A percentile compares a stretch with the other conserved stretches of the same genome.
Conservation (phyloP, 257 asterid species). For the Salvia miltiorrhiza region DNA sequence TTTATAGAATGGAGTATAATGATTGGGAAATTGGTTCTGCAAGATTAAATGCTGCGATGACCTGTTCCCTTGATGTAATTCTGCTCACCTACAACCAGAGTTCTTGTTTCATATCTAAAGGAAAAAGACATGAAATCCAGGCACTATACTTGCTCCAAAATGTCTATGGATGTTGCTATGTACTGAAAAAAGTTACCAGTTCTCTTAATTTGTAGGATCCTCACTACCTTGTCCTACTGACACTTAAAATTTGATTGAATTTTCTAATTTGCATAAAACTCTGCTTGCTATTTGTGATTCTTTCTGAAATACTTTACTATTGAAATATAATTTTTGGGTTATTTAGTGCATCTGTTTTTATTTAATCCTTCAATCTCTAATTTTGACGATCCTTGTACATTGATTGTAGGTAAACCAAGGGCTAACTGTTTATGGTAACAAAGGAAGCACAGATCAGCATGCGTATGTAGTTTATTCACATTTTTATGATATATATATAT, state of each 20-base stretch:
- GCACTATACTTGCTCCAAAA: neutral
- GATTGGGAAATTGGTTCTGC: neutral
- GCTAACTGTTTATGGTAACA: conserved; percentile 90
- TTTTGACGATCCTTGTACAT: conserved; percentile 7
- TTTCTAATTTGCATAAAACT: neutral
- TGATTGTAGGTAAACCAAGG: conserved; percentile 91
- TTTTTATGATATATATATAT: neutral
- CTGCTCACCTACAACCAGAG: too few species aligned
- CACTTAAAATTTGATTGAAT: neutral
- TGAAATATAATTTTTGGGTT: neutral
- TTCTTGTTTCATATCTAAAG: too few species aligned
- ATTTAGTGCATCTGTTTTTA: neutral
- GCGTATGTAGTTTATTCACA: conserved; percentile 57
- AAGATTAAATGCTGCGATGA: neutral
- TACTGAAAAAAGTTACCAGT: neutral
- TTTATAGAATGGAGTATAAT: neutral
- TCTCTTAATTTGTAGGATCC: neutral
- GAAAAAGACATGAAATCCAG: neutral
- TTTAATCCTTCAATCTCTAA: conserved; percentile 2
- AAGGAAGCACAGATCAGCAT: conserved; percentile 99
- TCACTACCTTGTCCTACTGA: neutral
- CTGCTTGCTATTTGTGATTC: neutral
- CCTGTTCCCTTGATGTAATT: neutral
- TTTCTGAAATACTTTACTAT: neutral
- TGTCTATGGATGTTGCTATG: neutral